These are phyloP conservation scores for Euphorbia lathyris DNA, from an alignment of 345 rosid species.

Conservation along the genomic window DNA sequence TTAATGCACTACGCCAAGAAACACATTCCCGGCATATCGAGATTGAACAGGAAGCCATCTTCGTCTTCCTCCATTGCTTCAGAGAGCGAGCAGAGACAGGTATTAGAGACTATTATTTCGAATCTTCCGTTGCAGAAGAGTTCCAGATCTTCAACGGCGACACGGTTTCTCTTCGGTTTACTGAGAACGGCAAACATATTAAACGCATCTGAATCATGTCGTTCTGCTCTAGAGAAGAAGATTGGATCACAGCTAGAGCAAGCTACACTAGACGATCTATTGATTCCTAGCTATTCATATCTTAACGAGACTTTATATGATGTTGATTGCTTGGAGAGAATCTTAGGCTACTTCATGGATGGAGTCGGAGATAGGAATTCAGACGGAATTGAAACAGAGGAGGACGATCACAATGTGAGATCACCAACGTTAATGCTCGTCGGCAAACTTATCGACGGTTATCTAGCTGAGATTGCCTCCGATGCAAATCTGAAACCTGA, in stretches of 20 bases:
- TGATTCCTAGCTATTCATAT: slow-evolving; percentile 94
- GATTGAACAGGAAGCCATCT: slow-evolving; percentile 67
- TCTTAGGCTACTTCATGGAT: slow-evolving; percentile 66
- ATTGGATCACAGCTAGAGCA: slow-evolving; percentile 78
- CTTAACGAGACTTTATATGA: slow-evolving; percentile 89
- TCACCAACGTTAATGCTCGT: slow-evolving; percentile 69
- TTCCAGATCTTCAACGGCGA: slow-evolving; percentile 50
- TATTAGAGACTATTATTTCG: slow-evolving; percentile 59
- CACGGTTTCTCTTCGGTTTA: slow-evolving; percentile 68
- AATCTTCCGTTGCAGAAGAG: slow-evolving; percentile 59
- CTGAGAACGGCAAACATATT: slow-evolving; percentile 77
- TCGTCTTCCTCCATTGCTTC: slow-evolving; percentile 39
- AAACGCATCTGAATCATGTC: slow-evolving; percentile 66
- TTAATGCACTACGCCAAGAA: slow-evolving; percentile 72
- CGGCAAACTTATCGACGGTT: slow-evolving; percentile 92
- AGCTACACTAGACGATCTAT: slow-evolving; percentile 82
- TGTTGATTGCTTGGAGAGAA: slow-evolving; percentile 90
- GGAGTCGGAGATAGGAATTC: slow-evolving; percentile 34
- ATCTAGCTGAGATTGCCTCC: slow-evolving; percentile 84
- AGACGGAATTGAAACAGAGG: slow-evolving; percentile 31
- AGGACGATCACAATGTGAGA: slow-evolving; percentile 21
- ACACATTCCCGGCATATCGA: slow-evolving; percentile 72
- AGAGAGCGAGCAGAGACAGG: slow-evolving; percentile 74
- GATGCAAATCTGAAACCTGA: slow-evolving; percentile 87
- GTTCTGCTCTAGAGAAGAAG: slow-evolving; percentile 63